Evolutionary conservation across 225 moss, liverwort and hornwort species (phyloP), one percentile per base, ranked within the genome.

Genomic region (Lunularia cruciata): DNA sequence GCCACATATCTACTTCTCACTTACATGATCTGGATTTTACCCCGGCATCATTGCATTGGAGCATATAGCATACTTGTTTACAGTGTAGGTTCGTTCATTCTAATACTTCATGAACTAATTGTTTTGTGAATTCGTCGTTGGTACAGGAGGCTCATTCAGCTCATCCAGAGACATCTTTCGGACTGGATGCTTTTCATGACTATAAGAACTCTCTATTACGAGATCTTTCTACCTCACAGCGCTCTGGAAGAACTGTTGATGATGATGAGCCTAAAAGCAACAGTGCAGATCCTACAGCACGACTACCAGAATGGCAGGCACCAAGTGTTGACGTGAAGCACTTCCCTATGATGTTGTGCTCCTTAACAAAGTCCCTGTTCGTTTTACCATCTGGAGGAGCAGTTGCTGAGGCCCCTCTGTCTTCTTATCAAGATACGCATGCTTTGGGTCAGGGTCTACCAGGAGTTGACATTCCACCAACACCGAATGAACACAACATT

Each of bases 371-470:
- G 43, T 85, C 83, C 9, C 46, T 95, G 56, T 95, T 95, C 57
- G 91, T 95, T 22, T 74, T 95, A 47, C 94, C 94, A 42, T 91
- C 94, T 40, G 84, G 84, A 65, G 91, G 94, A 61, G 85, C 91
- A 69, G 89, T 89, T 75, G 85, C 91, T 8, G 83, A 86, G 67
- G 86, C 85, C 26, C 86, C 91, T 54, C 88, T 95, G 18, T 85
- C 91, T 31, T 84, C 83, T 65, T 74, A 52, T 60, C 86, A 86
- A 61, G 73, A 78, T 22, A 73, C 59, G 58, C 66, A 77, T 47
- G 87, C 88, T 38, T 65, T 95, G 56, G 86, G 94, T 83, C 85
- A 78, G 22, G 94, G 91, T 39, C 77, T 95, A 58, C 94, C 94
- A 53, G 89, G 85, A 59, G 54, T 89, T 47, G 94, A 88, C 54